Base-by-base conservation (phyloP, 2,329 filamentous ascomycete species). In the Cladophialophora chaetospira region DNA sequence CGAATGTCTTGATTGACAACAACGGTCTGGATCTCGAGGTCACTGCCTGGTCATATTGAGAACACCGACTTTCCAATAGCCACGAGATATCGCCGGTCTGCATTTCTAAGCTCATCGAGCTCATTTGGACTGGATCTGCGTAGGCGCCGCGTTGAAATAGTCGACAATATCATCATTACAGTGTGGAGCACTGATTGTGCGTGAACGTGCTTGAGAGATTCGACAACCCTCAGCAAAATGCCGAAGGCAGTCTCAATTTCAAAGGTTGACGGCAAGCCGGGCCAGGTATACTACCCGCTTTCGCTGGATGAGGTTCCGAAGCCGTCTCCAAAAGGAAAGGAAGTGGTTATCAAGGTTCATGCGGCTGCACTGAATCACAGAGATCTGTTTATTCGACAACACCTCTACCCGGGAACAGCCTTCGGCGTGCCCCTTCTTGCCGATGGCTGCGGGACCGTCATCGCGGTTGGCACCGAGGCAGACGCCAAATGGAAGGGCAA, bases 361-460 rank as follows among this genome's bases (percentile, higher is more conserved):
- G 89, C 91, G 49, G 89, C 87, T 1, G 88, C 93, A 11, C 85
- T 97, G 48, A 97, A 97, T 78, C 94, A 97, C 77, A 88, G 92
- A 67, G 94, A 97, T 73, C 84, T 96, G 65, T 97, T 97, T 77
- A 88, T 96, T 73, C 89, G 93, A 53, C 91, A 94, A 72, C 88
- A 92, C 69, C 84, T 96, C 36, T 97, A 97, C 77, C 93, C 93
- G 0, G 88, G 84, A 65, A 88, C 91, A 51, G 87, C 88, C 10
- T 96, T 96, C 72, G 81, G 83, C 35, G 79, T 86, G 4, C 90
- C 93, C 1, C 77, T 97, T 38, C 82, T 96, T 23, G 85, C 91
- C 58, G 93, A 97, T 70, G 93, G 90, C 63, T 86, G 82, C 65
- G 93, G 92, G 53, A 77, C 82, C 55, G 89, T 97, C 3, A 80